A percentile compares a stretch with the other conserved stretches of the same genome.
These are phyloP conservation scores for Leptodermis oblonga DNA, from an alignment of 257 asterid genomes.

Conservation along the genomic window DNA sequence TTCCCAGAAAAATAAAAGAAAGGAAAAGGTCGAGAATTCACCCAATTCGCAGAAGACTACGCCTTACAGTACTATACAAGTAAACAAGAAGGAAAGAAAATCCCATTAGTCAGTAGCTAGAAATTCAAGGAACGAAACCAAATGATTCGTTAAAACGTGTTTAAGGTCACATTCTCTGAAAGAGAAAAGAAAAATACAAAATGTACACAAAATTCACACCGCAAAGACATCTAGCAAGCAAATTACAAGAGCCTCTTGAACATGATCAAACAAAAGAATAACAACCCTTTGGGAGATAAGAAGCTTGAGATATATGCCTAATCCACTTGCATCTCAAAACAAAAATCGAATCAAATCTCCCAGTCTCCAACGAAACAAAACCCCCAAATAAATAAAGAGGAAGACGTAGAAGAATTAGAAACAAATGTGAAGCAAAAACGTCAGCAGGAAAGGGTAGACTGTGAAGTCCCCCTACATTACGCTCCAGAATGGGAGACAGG, in stretches of 20 bases:
- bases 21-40: too few relatives aligned
- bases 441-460: constrained; percentile 8
- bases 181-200: neutral
- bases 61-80: too few relatives aligned
- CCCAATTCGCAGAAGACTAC: too few relatives aligned
- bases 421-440: neutral
- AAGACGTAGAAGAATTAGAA: neutral
- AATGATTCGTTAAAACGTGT: neutral
- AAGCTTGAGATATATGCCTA: neutral
- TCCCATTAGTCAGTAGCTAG: too few relatives aligned
- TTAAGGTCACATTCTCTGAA: neutral
- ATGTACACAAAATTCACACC: neutral
- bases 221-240: neutral
- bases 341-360: constrained; percentile 18
- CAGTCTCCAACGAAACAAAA: constrained; percentile 21
- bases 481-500: constrained; percentile 95
- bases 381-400: neutral
- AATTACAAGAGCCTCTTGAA: constrained; percentile 18
- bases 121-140: neutral
- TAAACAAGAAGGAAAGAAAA: too few relatives aligned
- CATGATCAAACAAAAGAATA: constrained; percentile 6
- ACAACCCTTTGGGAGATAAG: constrained; percentile 2
- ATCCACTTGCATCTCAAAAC: constrained; percentile 4
- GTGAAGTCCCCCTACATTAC: constrained; percentile 25
- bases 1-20: too few relatives aligned